Conservation (phyloP, 495 filamentous ascomycete species). For the Hypoxylon lenormandii region DNA sequence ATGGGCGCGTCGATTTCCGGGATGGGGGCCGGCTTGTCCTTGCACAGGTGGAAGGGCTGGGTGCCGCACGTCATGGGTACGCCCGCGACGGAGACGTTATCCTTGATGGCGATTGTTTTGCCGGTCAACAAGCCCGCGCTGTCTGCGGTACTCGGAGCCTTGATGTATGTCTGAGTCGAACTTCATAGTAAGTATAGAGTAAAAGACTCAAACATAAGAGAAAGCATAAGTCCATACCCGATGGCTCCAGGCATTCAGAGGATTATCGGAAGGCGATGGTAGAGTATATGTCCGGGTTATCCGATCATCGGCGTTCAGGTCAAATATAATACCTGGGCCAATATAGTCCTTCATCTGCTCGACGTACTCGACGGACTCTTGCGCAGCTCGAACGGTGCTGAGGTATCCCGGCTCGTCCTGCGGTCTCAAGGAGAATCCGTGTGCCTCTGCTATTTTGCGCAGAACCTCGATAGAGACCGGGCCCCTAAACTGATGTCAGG, state of each 20-base stretch:
- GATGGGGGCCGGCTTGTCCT: constrained; percentile 43
- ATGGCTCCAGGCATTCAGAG: constrained; percentile 57
- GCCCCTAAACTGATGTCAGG: constrained; percentile 4
- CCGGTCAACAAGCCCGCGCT: constrained; percentile 42
- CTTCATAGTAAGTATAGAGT: neutral
- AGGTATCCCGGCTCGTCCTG: constrained; percentile 38
- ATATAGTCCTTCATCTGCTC: constrained; percentile 23
- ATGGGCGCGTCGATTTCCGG: constrained; percentile 54
- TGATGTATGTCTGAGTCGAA: constrained; percentile 26
- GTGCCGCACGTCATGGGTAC: constrained; percentile 57
- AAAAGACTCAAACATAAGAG: constrained; percentile 24
- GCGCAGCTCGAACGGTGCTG: constrained; percentile 11
- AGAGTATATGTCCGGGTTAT: constrained; percentile 14
- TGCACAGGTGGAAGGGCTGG: constrained; percentile 44
- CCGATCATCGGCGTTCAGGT: neutral
- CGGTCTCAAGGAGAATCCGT: constrained; percentile 31
- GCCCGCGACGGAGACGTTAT: constrained; percentile 57
- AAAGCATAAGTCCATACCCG: constrained; percentile 41
- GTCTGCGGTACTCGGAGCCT: neutral
- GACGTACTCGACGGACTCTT: constrained; percentile 23
- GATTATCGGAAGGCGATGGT: constrained; percentile 49
- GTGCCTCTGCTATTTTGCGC: constrained; percentile 25
- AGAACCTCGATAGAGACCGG: constrained; percentile 19
- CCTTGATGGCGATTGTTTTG: constrained; percentile 55
- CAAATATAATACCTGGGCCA: constrained; percentile 15